A percentile compares a stretch with the other conserved stretches of the same genome.
Conservation (phyloP, 2,329 filamentous ascomycete genomes). For the Fusarium sp. region DNA sequence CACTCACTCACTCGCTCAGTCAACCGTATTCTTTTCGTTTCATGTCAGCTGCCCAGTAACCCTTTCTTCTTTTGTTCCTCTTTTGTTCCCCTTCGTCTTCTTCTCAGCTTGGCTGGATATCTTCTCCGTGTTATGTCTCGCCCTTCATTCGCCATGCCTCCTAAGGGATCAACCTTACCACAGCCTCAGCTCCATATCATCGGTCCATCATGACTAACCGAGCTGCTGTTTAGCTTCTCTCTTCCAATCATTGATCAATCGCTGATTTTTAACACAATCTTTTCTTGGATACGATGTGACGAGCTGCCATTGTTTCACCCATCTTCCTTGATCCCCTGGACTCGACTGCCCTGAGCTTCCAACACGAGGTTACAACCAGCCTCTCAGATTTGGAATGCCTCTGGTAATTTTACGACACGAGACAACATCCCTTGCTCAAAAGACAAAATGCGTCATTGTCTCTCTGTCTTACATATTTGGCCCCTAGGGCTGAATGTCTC, state of each 20-base stretch:
- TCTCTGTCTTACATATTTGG: slow-evolving; percentile 5
- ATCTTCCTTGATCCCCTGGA: slow-evolving; percentile 23
- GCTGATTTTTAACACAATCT: slow-evolving; percentile 12
- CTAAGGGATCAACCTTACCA: neutral
- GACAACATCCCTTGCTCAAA: slow-evolving; percentile 7
- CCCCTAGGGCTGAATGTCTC: slow-evolving; percentile 41
- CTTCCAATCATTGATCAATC: slow-evolving; percentile 1
- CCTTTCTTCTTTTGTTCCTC: slow-evolving; percentile 16
- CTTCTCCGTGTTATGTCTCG: neutral
- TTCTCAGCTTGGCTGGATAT: neutral
- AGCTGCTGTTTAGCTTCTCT: neutral
- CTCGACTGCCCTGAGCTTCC: slow-evolving; percentile 7
- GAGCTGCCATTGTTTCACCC: slow-evolving; percentile 7
- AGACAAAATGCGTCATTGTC: slow-evolving; percentile 23
- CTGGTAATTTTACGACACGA: slow-evolving; percentile 36
- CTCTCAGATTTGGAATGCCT: slow-evolving; percentile 10
- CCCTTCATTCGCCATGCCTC: neutral
- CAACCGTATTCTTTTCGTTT: slow-evolving; percentile 15
- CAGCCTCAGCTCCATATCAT: slow-evolving; percentile 5
- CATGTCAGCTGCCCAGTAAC: neutral
- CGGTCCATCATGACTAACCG: neutral
- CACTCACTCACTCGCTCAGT: neutral
- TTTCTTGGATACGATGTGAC: slow-evolving; percentile 34
- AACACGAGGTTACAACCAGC: slow-evolving; percentile 39
- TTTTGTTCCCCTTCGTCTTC: neutral